Evolutionary conservation across 176 grass and related monocot genomes (phyloP), one percentile per base, ranked within the genome.

Genomic region (Poa pratensis): DNA sequence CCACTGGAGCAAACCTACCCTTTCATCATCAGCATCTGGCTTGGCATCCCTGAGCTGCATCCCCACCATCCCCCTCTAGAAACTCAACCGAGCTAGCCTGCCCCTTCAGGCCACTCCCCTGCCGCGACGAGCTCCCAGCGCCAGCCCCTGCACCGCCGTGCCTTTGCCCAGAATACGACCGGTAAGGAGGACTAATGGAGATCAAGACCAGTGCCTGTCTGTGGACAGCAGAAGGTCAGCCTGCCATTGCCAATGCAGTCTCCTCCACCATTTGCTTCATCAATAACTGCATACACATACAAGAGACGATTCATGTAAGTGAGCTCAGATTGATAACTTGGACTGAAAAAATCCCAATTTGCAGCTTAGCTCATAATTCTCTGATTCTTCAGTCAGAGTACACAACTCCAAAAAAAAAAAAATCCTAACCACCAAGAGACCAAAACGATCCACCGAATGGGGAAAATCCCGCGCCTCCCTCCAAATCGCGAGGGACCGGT

Each of bases 1-100:
- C 6, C 42, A 73, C 3, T 8, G 1, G 15, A 24, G 22, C 22
- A 50, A 52, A 75, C 81, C 63, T 90, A 98, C 96, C 87, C 82
- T 88, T 73, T 95, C 93, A 77, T 89, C 70, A 80, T 90, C 89
- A 59, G 83, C 79, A 71, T 94, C 91, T 58, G 74, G n/a, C 43
- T 81, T 94, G 63, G 78, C 60, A 87, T 98, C 89, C 15, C 89
- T 98, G 75, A 95, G 69, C 60, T 83, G 88, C 93, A 98, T 92
- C 67, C 86, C 88, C 84, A 87, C 82, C 66, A 98, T 92, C 84
- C 92, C 96, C 85, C 93, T 95, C 90, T 11, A 98, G 89, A 82
- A 85, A 89, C 64, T 98, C 96, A 20, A 91, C 81, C 6, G 93
- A 94, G 76, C 84, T 87, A 28, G 89, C 87, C 30, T 80, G 81